phyloP scores from a whole-genome alignment of 2,329 filamentous ascomycete species.

The Coniochaeta ligniaria region DNA sequence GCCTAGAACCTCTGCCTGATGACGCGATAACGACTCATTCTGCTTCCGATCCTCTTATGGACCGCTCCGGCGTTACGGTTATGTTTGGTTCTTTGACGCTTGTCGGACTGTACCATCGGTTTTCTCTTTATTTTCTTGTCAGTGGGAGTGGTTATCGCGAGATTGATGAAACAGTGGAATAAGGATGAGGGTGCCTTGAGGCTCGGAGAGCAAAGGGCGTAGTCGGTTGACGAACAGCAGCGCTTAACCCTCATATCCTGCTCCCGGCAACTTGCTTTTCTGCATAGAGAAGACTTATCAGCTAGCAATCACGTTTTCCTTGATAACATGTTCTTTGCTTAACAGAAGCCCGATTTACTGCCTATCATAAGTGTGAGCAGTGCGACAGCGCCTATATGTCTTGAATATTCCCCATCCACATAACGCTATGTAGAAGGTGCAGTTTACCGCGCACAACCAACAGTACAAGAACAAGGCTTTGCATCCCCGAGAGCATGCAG shows the following conservation, averaged over 20 bases:
- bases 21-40: constrained; percentile 6
- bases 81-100: background rate
- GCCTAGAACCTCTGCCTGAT: constrained; percentile 18
- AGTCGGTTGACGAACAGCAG: background rate
- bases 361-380: background rate
- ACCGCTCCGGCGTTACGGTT: background rate
- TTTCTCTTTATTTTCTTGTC: background rate
- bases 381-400: background rate
- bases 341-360: background rate
- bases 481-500: background rate
- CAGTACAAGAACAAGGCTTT: background rate
- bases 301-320: background rate
- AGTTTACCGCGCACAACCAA: background rate
- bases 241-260: background rate
- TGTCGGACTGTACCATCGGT: background rate
- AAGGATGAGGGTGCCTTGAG: background rate
- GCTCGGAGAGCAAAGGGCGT: background rate
- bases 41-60: background rate
- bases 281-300: background rate
- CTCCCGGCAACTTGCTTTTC: background rate
- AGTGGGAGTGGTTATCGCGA: background rate
- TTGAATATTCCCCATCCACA: too few relatives aligned
- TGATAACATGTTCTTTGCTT: background rate
- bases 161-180: background rate
- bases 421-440: background rate